Evolutionary conservation across 2,329 filamentous ascomycete species (phyloP), one percentile per base, ranked within the genome.

Genomic region (Hymenoscyphus fructigenus): DNA sequence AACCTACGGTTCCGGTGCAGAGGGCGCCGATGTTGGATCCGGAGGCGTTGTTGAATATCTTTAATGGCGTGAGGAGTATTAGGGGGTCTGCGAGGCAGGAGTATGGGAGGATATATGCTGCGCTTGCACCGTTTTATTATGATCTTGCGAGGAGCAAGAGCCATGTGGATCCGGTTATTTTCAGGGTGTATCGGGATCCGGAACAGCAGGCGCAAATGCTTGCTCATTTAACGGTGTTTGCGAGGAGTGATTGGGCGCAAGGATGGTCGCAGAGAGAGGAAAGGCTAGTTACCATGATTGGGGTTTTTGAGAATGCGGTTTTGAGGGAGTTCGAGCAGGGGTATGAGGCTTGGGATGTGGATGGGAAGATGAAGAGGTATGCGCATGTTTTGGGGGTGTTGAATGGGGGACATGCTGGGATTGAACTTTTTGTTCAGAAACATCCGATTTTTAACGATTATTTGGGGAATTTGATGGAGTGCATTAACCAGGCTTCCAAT

Each of bases 271-370:
- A 87, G 70, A 83, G 94, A 55, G 86, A 91, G 72, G 87, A 90
- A 67, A 91, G 89, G 74, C 80, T 99, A 23, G 81, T 85, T 44
- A 85, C 83, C 28, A 93, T 96, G 84, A 86, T 89, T 69, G 84
- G 84, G 44, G 88, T 95, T 65, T 99, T 99, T 73, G 94, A 98
- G 78, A 93, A 89, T 64, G 93, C 93, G 3, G 93, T 96, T 3
- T 79, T 97, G 60, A 86, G 91, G 59, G 95, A 99, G 76, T 99
- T 99, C 71, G 91, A 96, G 77, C 91, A 95, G 74, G 95, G 92
- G 3, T 96, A 96, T 70, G 92, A 95, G 75, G 88, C 88, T 55
- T 91, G 90, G 79, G 94, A 99, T 76, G 88, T 96, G 62, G 91
- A 96, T 69, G 93, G 92, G 1, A 84, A 88, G 62, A 97, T 98